Conservation (phyloP, 148 eudicot species). For the Pharnaceum exiguum region DNA sequence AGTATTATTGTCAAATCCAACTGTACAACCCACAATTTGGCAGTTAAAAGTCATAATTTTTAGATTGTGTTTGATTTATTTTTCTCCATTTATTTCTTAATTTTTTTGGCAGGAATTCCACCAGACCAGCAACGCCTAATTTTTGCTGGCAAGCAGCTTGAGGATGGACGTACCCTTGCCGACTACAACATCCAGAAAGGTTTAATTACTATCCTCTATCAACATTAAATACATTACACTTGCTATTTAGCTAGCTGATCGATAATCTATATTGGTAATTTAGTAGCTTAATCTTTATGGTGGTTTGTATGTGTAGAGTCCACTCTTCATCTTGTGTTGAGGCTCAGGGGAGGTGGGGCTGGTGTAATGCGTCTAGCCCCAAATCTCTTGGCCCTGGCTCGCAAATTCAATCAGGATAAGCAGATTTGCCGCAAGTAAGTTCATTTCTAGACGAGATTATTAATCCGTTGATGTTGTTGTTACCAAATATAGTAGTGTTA, state of each 20-base stretch:
- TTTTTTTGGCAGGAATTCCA: constrained; percentile 19
- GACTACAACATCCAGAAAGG: constrained; percentile 33
- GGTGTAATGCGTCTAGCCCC: constrained; percentile 50
- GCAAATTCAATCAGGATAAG: constrained; percentile 56
- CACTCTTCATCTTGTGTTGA: constrained; percentile 50
- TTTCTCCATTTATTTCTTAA: too few species aligned
- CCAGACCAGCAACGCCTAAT: constrained; percentile 27
- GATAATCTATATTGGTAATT: not conserved
- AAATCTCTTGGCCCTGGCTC: constrained; percentile 54
- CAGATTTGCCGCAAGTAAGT: constrained; percentile 63
- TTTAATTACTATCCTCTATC: not conserved
- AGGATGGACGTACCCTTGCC: constrained; percentile 30
- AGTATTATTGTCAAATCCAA: too few species aligned
- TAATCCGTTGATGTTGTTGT: too few species aligned
- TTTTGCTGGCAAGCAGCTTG: constrained; percentile 29
- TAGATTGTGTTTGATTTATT: too few species aligned
- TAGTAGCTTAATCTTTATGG: not conserved
- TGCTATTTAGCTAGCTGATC: not conserved
- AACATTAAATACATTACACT: too few species aligned
- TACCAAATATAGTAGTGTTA: too few species aligned
- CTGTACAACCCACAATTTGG: too few species aligned
- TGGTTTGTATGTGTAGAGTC: constrained; percentile 33
- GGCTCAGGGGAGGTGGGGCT: constrained; percentile 69
- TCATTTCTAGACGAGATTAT: too few species aligned
- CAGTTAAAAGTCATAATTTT: too few species aligned